A percentile compares a stretch with the other conserved stretches of the same genome.
These are phyloP conservation scores for Mimosa pudica DNA, from an alignment of 306 rosid genomes.

Conservation along the genomic window DNA sequence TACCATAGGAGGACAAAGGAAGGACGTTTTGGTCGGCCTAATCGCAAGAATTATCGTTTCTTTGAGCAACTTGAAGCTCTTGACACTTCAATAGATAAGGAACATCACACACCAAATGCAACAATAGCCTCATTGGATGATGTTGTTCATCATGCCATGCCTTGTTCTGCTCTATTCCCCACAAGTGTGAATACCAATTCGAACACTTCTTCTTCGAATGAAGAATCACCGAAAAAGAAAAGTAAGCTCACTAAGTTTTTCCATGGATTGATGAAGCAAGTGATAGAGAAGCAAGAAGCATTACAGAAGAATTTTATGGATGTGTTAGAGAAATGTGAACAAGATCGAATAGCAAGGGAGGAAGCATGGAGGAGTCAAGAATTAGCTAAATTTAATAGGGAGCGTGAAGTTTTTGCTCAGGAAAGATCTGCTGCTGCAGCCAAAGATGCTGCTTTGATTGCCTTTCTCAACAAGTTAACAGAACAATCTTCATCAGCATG, in stretches of 20 bases:
- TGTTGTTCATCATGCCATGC: constrained; percentile 54
- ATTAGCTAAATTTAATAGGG: constrained; percentile 58
- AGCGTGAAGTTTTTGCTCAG: constrained; percentile 62
- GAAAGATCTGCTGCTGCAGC: constrained; percentile 76
- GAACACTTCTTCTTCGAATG: constrained; percentile 45
- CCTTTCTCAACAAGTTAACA: constrained; percentile 56
- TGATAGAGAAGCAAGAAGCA: constrained; percentile 68
- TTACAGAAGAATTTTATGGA: constrained; percentile 70
- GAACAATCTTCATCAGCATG: constrained; percentile 40
- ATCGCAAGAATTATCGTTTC: constrained; percentile 62
- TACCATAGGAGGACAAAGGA: constrained; percentile 77
- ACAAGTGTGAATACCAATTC: constrained; percentile 39
- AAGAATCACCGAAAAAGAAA: constrained; percentile 53
- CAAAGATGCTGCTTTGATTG: constrained; percentile 75
- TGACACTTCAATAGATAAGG: constrained; percentile 8
- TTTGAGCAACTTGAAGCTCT: constrained; percentile 74
- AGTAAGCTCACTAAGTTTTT: constrained; percentile 53
- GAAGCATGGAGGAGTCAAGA: constrained; percentile 79
- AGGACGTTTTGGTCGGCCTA: constrained; percentile 48
- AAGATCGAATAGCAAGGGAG: constrained; percentile 67
- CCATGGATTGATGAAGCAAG: constrained; percentile 65
- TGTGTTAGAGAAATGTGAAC: constrained; percentile 65
- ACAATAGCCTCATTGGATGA: constrained; percentile 9
- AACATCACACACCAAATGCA: constrained; percentile 20
- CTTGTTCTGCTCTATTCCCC: constrained; percentile 54